Base-by-base conservation (phyloP, 805 yeast genomes). In the Candida gorgasii region DNA sequence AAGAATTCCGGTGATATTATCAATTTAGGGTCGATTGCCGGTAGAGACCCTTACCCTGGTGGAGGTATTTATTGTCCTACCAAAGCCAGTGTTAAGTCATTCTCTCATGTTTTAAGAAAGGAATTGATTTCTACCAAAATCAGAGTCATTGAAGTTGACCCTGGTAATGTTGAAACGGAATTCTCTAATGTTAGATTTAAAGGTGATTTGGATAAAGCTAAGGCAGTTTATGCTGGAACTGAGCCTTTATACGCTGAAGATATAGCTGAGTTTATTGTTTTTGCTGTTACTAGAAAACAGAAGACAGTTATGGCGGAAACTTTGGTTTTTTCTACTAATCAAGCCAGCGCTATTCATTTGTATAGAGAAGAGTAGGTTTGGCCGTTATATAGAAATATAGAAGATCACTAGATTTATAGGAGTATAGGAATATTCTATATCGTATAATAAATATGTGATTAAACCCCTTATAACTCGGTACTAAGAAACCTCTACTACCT, bases 81-180 rank as follows among this genome's bases (percentile, higher is more conserved):
- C 17, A 84, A 84, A 57, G 82, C 84, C 36, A 34, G 37, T 34
- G 37, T 34, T 15, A 79, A 82, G 58, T 82, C 86, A 0, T 84
- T 84, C 59, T 77, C 88, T 4, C 82, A 80, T 37, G 78, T 82
- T 23, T 67, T 84, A 58, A 78, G 96, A 62, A 85, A 84, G 61
- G 95, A 88, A 61, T 69, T 82, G 57, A 78, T 86, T 52, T 72
- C 74, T 62, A 85, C 95, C 15, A 77, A 76, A 41, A 75, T 85
- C 55, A 73, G 92, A 52, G 80, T 85, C 40, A 76, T 84, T 47
- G 89, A 84, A 61, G 75, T 85, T 38, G 85, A 84, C 51, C 92
- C 92, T 9, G 90, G 92, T 51, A 80, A 79, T 40, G 90, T 85
- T 32, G 89, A 84, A 59, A 85, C 90, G 34, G 92, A 84, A 61